Evolutionary conservation across 176 grass and related monocot genomes (phyloP), one percentile per base, ranked within the genome.

Genomic region (Zizania latifolia): DNA sequence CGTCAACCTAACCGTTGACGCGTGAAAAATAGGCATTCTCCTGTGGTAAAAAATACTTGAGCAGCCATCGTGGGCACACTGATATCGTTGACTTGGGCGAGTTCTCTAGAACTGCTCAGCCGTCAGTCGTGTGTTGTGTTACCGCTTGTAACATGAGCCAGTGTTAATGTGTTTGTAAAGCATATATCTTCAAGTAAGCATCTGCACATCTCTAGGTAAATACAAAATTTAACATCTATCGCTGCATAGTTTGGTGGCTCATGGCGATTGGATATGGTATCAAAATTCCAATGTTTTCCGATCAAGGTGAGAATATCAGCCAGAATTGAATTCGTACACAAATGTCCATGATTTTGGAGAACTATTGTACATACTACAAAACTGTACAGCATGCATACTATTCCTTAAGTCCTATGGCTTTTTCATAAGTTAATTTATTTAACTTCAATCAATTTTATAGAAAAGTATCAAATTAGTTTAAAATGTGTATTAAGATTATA

Each of bases 11-110:
- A 10, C 65, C 72, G 30, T 38, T 35, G 22, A 24, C 62, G n/a
- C n/a, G 5, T 48, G 58, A 70, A 64, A 81, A 70, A 40, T n/a
- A n/a, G n/a, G 74, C 72, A 57, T 66, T 50, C 60, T 59, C 30
- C 10, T 70, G 9, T 10, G 37, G 43, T 63, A 65, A 64, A 65
- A 64, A 64, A 26, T 27, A 58, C 57, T 67, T 13, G 13, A 48
- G 6, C 36, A 23, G 22, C 28, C 37, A 45, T 17, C 69, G 13
- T 17, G 60, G 4, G 26, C 10, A 37, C 24, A 10, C 15, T 38
- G 44, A 17, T 24, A 55, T 59, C 10, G 51, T 15, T 50, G 37
- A 71, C 21, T 56, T 66, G 39, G 22, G 23, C 57, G n/a, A 8
- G 53, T 79, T 24, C 19, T 40, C 33, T 27, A 70, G 55, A 38